Evolutionary conservation across 2,329 filamentous ascomycete genomes (phyloP).

Genomic region (Dactylonectria macrodidyma): DNA sequence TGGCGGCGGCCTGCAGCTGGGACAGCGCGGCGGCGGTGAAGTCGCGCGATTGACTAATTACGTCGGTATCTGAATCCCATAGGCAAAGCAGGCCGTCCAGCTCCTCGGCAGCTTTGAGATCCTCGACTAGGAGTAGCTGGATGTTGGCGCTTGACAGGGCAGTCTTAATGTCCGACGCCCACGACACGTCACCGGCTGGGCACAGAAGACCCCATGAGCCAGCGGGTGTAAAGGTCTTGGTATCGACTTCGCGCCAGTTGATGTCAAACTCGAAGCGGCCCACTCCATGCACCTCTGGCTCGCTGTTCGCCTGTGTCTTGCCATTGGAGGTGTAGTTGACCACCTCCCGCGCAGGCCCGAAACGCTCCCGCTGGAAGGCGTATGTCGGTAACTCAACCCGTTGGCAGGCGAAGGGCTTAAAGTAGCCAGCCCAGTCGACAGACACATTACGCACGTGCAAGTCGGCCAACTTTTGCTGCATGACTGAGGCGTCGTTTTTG

Average conservation of each 20-base stretch:
- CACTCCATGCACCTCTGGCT: not conserved
- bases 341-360: no score
- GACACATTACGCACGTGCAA: not conserved
- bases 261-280: not conserved
- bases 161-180: not conserved
- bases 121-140: not conserved
- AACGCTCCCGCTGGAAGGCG: not conserved
- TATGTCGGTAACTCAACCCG: not conserved
- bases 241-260: not conserved
- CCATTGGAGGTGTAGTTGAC: no score
- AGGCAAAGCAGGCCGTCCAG: not conserved
- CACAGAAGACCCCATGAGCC: conserved; percentile 2
- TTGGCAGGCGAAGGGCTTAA: not conserved
- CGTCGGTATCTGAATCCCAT: not conserved
- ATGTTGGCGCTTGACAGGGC: not conserved
- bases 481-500: not conserved
- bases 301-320: no score
- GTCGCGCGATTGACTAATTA: not conserved
- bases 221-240: no score
- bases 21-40: not conserved
- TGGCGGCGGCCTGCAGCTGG: not conserved
- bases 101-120: not conserved
- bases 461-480: not conserved
- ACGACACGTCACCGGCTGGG: not conserved
- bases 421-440: not conserved